Conservation (phyloP, 164 flowering plant species). For the Aristolochia contorta region DNA sequence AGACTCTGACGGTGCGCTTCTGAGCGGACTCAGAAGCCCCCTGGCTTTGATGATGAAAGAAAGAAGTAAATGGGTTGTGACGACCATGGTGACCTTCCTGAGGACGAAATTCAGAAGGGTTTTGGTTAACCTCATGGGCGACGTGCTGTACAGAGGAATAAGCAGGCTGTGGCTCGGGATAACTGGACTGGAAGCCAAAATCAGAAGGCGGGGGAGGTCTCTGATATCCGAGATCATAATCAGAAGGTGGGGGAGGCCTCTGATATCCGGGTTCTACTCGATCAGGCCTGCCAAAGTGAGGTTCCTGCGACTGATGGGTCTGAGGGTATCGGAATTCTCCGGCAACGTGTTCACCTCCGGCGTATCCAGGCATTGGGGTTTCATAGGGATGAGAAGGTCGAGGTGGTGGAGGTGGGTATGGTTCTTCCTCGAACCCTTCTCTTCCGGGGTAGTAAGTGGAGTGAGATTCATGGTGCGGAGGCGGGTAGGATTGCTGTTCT, state of each 20-base stretch:
- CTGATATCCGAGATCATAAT: neutral
- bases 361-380: constrained; percentile 15
- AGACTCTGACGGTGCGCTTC: constrained; percentile 33
- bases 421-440: no score
- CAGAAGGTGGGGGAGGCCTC: constrained; percentile 6
- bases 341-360: constrained; percentile 7
- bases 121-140: constrained; percentile 4
- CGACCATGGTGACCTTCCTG: neutral
- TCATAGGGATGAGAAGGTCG: no score
- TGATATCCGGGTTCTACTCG: constrained; percentile 30
- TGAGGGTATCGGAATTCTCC: constrained; percentile 26
- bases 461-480: constrained; percentile 11
- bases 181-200: neutral
- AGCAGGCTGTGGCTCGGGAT: neutral
- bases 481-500: no score
- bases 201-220: constrained; percentile 2
- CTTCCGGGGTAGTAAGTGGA: constrained; percentile 4
- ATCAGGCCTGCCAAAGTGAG: constrained; percentile 27
- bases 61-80: constrained; percentile 12
- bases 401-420: no score
- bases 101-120: constrained; percentile 4
- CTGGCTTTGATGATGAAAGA: constrained; percentile 18
- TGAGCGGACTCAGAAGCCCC: constrained; percentile 1
- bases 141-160: constrained; percentile 1
- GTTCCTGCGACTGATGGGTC: constrained; percentile 9